Evolutionary conservation across 768 basidiomycete genomes (phyloP), one percentile per base, ranked within the genome.

Genomic region (Lactifluus pinguis): DNA sequence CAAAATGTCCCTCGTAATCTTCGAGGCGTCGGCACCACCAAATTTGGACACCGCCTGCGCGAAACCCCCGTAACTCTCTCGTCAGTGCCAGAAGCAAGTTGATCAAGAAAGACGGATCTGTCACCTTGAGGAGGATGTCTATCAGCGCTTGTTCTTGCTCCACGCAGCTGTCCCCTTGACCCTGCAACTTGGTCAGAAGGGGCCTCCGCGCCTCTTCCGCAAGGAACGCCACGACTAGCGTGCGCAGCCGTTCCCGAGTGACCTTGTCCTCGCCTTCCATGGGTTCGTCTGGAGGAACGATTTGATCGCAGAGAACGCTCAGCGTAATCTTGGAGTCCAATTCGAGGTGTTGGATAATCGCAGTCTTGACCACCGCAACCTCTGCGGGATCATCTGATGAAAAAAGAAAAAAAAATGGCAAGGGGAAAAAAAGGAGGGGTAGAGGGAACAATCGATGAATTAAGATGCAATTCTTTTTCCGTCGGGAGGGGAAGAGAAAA

Each of bases 341-440:
- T 48, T 84, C 79, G 57, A 89, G 76, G 68, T 88, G 86, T 61
- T 81, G 77, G 1, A 76, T 2, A 36, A n/a, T n/a, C n/a, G 84
- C 82, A 57, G 75, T 72, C 66, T 83, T 82, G 25, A 89, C 85
- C 38, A 85, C 76, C 0, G 66, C 70, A 11, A 87, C 82, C 69
- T 89, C 87, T 52, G 81, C 79, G 0, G 76, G 80, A 70, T 89
- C 87, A 63, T 87, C 87, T 85, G 53, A 49, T 8, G 1, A 2
- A 25, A 25, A 25, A 34, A 55, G 1, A 4, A 36, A 36, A 36
- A 36, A 36, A n/a, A n/a, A n/a, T n/a, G n/a, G n/a, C n/a, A n/a
- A n/a, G n/a, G n/a, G n/a, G n/a, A n/a, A n/a, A n/a, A 36, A 10
- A 6, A 6, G 3, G 3, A 2, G 2, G 25, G 25, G 1, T 25